Evolutionary conservation across 495 filamentous ascomycete species (phyloP), one percentile per base, ranked within the genome.

Genomic region (Stereocaulon alpinum): DNA sequence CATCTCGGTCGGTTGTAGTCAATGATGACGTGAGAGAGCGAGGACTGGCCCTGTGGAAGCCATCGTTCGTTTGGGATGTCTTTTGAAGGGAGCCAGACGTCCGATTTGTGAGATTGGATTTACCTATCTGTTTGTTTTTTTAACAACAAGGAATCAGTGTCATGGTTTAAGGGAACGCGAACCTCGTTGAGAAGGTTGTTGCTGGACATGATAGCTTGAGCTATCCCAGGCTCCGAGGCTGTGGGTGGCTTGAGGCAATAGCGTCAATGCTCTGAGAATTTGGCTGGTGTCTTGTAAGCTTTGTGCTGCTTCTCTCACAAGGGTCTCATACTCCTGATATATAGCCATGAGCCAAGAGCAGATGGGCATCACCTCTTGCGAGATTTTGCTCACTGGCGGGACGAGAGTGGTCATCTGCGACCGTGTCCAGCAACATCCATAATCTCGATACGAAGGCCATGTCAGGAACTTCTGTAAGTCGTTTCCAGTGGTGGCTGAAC

Each of bases 311-410:
- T 37, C 32, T 7, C 6, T 37, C 5, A 37, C 1, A 6, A 29
- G 43, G 15, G 18, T 3, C 15, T 30, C 14, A 40, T 32, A 14
- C 29, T 40, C 32, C 44, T 40, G 1, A 9, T 29, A 20, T 49
- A 58, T 49, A 58, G 55, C 18, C 29, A 47, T 27, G 55, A 49
- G 44, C 29, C 32, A 45, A 4, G 55, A 48, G 14, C 17, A 27
- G 32, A 37, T n/a, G 32, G 32, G 2, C 6, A 37, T 3, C 32
- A 11, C 5, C 5, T 37, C 11, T 11, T 6, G 32, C 32, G 11
- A 37, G 32, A 37, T 11, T 1, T 11, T 37, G 11, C 32, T 11
- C 32, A 37, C 1, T 37, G 32, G 32, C 11, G 11, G 1, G 32
- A 37, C 32, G 30, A 18, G 48, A 2, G 43, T 58, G 44, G 12